phyloP scores from a whole-genome alignment of 78 protist species.

The Emiliania huxleyi region DNA sequence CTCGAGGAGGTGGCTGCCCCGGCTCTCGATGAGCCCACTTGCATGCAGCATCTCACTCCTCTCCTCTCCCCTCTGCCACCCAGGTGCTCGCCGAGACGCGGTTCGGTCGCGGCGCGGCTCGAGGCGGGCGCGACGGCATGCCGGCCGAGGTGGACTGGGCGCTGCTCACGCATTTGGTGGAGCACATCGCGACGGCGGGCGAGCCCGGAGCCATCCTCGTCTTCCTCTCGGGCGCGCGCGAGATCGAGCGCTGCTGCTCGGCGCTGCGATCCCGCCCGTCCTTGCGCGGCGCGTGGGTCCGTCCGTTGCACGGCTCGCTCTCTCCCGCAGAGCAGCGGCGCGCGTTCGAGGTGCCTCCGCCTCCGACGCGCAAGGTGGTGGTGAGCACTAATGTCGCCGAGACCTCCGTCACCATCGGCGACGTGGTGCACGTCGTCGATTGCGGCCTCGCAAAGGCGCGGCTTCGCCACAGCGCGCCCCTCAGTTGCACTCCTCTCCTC shows the following conservation, averaged over 20 bases:
- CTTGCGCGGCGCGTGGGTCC: neutral
- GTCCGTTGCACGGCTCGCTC: constrained; percentile 52
- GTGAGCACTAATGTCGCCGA: constrained; percentile 95
- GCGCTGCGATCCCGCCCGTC: neutral
- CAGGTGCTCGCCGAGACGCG: neutral
- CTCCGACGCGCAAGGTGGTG: constrained; percentile 78
- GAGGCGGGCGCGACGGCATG: neutral
- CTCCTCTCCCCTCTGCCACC: no score
- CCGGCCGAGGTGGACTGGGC: constrained; percentile 23
- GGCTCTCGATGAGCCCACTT: no score
- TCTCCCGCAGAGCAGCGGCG: constrained; percentile 49
- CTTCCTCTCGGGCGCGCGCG: constrained; percentile 83
- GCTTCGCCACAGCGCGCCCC: constrained; percentile 57
- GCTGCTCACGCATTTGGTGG: neutral
- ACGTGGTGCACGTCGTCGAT: constrained; percentile 88
- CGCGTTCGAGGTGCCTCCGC: constrained; percentile 56
- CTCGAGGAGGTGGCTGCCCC: constrained; percentile 45
- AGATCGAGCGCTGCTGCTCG: constrained; percentile 44
- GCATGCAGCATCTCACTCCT: no score
- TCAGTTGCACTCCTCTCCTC: no score
- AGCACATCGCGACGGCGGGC: neutral
- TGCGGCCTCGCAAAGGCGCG: constrained; percentile 81
- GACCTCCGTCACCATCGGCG: constrained; percentile 93
- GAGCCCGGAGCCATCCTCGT: constrained; percentile 69
- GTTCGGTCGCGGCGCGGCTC: neutral